A percentile compares a stretch with the other conserved stretches of the same genome.
phyloP scores from a whole-genome alignment of 148 eudicot genomes.

The Rhododendron mucronatum region DNA sequence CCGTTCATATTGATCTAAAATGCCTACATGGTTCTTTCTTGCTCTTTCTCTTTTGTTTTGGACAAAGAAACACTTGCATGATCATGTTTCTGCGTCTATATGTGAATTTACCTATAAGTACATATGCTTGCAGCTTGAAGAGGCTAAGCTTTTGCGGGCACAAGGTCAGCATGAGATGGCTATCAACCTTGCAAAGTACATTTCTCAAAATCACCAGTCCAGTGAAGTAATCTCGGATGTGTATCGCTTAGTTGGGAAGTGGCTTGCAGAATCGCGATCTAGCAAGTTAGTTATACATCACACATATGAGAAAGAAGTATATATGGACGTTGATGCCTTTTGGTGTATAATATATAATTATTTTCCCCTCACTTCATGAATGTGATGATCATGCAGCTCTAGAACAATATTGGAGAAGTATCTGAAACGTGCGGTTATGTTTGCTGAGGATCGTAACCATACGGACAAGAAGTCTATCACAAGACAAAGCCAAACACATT shows the following conservation, averaged over 20 bases:
- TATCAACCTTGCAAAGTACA: constrained; percentile 78
- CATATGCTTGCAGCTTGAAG: constrained; percentile 67
- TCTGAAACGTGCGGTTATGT: constrained; percentile 74
- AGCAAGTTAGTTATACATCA: constrained; percentile 64
- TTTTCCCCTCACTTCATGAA: neutral
- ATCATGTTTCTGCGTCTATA: neutral
- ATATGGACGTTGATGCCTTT: neutral
- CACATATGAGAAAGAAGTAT: neutral
- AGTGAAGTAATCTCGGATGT: constrained; percentile 74
- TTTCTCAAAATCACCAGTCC: constrained; percentile 54
- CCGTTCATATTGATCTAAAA: neutral
- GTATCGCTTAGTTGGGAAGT: constrained; percentile 90
- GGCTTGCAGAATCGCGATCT: constrained; percentile 95
- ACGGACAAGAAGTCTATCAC: constrained; percentile 42
- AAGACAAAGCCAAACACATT: constrained; percentile 74
- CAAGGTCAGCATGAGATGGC: constrained; percentile 97
- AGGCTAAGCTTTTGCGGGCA: constrained; percentile 89
- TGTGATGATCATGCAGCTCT: constrained; percentile 58
- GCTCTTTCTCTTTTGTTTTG: neutral
- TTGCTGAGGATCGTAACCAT: constrained; percentile 52
- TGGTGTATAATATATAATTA: neutral
- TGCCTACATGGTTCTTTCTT: constrained; percentile 4
- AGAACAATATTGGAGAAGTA: constrained; percentile 90
- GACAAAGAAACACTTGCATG: neutral
- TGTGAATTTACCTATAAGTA: neutral